Percentiles rank a stretch among this genome's conserved stretches.
Conservation (phyloP, 129 eudicot genomes). For the Erigeron canadensis region DNA sequence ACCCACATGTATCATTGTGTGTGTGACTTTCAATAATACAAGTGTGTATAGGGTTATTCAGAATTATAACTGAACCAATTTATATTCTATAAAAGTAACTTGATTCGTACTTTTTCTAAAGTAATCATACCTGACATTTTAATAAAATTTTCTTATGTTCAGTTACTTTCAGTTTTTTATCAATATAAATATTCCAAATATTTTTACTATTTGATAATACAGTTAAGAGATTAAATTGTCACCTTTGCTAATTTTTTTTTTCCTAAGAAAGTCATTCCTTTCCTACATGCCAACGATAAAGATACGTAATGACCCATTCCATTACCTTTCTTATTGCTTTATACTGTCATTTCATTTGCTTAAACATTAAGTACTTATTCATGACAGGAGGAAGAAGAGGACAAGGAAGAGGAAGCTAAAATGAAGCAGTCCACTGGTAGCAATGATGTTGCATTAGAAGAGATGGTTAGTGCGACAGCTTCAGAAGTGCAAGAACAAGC, state of each 20-base stretch:
- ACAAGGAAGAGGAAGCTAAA: constrained; percentile 82
- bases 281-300: neutral
- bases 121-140: too few species aligned
- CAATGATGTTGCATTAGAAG: constrained; percentile 80
- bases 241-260: neutral
- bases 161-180: too few species aligned
- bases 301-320: neutral
- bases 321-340: neutral
- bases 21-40: too few species aligned
- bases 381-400: constrained; percentile 81
- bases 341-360: neutral
- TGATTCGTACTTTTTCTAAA: too few species aligned
- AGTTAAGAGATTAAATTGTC: neutral
- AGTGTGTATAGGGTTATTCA: too few species aligned
- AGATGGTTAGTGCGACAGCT: constrained; percentile 69
- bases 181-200: too few species aligned
- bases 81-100: too few species aligned
- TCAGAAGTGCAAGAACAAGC: constrained; percentile 67
- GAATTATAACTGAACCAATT: too few species aligned
- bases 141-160: too few species aligned
- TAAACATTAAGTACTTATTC: constrained; percentile 4
- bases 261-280: neutral
- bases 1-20: too few species aligned
- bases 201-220: too few species aligned
- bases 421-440: constrained; percentile 45